Base-by-base conservation (phyloP, 140 eudicot genomes). In the Anethum foeniculum region DNA sequence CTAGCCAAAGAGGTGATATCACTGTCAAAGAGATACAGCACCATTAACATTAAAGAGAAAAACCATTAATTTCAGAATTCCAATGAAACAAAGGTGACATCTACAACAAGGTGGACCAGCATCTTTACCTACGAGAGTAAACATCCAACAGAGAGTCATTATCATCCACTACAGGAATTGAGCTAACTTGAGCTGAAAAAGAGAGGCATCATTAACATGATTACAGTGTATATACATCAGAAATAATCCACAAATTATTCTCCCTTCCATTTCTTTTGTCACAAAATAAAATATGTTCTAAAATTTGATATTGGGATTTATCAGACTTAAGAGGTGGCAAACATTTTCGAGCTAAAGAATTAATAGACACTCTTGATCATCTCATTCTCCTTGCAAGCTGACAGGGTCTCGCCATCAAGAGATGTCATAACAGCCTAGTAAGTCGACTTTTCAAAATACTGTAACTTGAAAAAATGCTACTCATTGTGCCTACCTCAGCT, bases 91-190 rank as follows among this genome's bases (percentile, higher is more conserved):
- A 32, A 43, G 16, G 32, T 13, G 72, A 25, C 19, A 39, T 12
- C 10, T 27, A 73, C 7, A 36, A 54, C 21, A 19, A 41, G 5
- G 4, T 11, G 25, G 18, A 36, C 8, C 27, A 49, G 68, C 19
- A 13, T 71, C 86, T 74, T 62, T 79, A 86, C 92, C 92, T 89
- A 71, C 90, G 85, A 78, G 90, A 86, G 84, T 86, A 89, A 73
- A 88, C 82, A 85, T 89, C 92, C 78, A 89, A 28, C 60, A 89
- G 78, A 4, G 92, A 84, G 85, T 89, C 87, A 54, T 87, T 83
- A 54, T 87, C 93, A 58, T 89, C 93, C 56, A 89, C 93, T 25
- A 89, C 84, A 28, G 93, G 93, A 23, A 89, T 80, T n/a, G 93
- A 78, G 83, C 93, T 86, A 49, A 89, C 93, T 82, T 89, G 87